A percentile compares a stretch with the other conserved stretches of the same genome.
Evolutionary conservation across 2,329 filamentous ascomycete genomes (phyloP).

Genomic region (Neopestalotiopsis clavispora): DNA sequence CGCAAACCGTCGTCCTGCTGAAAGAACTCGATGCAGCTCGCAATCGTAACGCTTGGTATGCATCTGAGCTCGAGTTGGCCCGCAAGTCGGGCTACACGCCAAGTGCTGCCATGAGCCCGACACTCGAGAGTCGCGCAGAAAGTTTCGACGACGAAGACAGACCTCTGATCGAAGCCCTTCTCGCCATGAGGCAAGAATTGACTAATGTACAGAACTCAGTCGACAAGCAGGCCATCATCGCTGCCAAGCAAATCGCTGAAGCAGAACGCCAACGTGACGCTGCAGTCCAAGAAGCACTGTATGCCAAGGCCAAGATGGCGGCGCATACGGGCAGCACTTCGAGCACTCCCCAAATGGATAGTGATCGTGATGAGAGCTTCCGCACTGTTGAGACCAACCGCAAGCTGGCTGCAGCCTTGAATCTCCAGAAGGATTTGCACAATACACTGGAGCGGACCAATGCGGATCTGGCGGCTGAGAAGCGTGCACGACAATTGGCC

Average conservation of each 20-base stretch:
- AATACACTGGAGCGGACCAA: slow-evolving; percentile 72
- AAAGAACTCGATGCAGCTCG: slow-evolving; percentile 87
- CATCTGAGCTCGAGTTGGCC: slow-evolving; percentile 90
- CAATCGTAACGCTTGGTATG: slow-evolving; percentile 94
- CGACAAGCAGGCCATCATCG: slow-evolving; percentile 83
- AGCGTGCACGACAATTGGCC: slow-evolving; percentile 77
- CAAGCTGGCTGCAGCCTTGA: slow-evolving; percentile 82
- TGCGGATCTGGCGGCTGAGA: slow-evolving; percentile 80
- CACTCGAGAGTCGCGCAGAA: slow-evolving; percentile 79
- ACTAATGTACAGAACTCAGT: slow-evolving; percentile 88
- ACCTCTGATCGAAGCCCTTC: slow-evolving; percentile 86
- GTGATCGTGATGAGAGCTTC: slow-evolving; percentile 61
- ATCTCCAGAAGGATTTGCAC: slow-evolving; percentile 80
- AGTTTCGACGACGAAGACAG: slow-evolving; percentile 91
- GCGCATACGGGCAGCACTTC: slow-evolving; percentile 72
- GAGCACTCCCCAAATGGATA: slow-evolving; percentile 63
- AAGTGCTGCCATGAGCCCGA: slow-evolving; percentile 70
- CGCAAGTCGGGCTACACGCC: slow-evolving; percentile 86
- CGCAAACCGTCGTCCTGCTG: slow-evolving; percentile 74
- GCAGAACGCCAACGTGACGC: slow-evolving; percentile 93
- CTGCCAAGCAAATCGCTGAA: slow-evolving; percentile 89
- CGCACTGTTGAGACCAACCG: slow-evolving; percentile 77
- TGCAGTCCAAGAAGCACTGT: slow-evolving; percentile 93
- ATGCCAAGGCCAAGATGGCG: slow-evolving; percentile 90
- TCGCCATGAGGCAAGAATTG: slow-evolving; percentile 89